Evolutionary conservation across 306 rosid species (phyloP), one percentile per base, ranked within the genome.

Genomic region (Glycine latifolia): DNA sequence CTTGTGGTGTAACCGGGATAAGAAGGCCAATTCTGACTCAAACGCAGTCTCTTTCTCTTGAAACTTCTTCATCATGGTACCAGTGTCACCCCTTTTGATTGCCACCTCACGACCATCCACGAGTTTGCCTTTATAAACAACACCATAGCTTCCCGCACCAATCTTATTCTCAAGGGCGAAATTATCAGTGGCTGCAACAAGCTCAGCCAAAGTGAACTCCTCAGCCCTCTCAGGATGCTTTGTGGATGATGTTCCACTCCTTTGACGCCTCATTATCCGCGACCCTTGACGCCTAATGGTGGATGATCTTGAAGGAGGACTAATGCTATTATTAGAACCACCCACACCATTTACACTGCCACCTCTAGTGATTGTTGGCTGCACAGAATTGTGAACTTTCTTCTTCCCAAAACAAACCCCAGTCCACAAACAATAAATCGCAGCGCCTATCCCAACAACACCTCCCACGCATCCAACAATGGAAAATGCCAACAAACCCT

Each of bases 1-100:
- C 31, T 95, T 95, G 89, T 95, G 99, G 82, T 95, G 98, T 15
- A 95, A 84, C 3, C 99, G 91, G 15, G 99, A 95, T 87, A 95
- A 76, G 88, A 93, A 95, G 3, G 94, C 89, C 75, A 95, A 59
- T 89, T 95, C 99, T 0, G 99, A 95, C 48, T 93, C 98, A 10
- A 93, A 95, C 1, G 99, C 99, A 48, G 81, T 93, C 75, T 95
- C 97, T 68, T 95, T 95, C 94, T 95, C 99, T 71, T 92, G 99
- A 71, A 86, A 92, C 78, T 89, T 91, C 96, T 92, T 93, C 82
- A 75, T 61, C 81, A 81, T 90, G 3, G 78, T 54, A 26, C 90
- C 71, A 0, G 88, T 87, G 12, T 95, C 98, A 0, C 98, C 93
- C 74, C 99, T 89, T 78, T 95, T 95, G 82, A 95, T 89, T 0